phyloP scores from a whole-genome alignment of 768 basidiomycete species.

The Lentinula lateritia region DNA sequence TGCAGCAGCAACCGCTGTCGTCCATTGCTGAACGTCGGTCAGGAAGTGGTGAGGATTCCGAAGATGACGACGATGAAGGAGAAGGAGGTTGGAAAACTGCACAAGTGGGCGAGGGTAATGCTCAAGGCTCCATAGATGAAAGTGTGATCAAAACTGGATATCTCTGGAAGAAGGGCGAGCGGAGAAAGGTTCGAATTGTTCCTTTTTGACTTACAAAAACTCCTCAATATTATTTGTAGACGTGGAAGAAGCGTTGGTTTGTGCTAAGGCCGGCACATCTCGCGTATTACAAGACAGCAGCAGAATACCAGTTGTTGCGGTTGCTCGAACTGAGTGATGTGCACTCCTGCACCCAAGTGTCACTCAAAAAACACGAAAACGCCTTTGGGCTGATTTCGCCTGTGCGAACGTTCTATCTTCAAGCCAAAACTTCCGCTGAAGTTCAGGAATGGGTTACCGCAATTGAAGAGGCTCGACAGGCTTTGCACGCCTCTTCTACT shows the following conservation, averaged over 20 bases:
- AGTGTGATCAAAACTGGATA: conserved; percentile 87
- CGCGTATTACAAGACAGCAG: conserved; percentile 94
- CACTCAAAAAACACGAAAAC: conserved; percentile 84
- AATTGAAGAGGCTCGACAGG: conserved; percentile 71
- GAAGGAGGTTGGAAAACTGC: conserved; percentile 61
- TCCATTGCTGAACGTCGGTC: conserved; percentile 74
- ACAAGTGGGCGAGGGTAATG: conserved; percentile 32
- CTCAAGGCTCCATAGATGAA: conserved; percentile 51
- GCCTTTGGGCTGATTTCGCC: conserved; percentile 91
- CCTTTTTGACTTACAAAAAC: neutral
- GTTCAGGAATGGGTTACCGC: conserved; percentile 79
- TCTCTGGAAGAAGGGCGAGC: conserved; percentile 96
- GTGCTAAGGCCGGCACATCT: conserved; percentile 88
- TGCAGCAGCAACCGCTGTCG: conserved; percentile 50
- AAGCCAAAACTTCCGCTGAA: conserved; percentile 67
- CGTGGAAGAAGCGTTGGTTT: conserved; percentile 99
- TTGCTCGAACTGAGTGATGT: conserved; percentile 84
- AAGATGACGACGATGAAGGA: conserved; percentile 67
- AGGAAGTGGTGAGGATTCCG: conserved; percentile 72
- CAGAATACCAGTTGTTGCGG: conserved; percentile 89
- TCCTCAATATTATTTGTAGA: conserved; percentile 40
- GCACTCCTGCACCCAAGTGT: conserved; percentile 83
- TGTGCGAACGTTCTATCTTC: conserved; percentile 85
- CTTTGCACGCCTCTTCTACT: conserved; percentile 57
- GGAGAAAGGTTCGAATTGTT: conserved; percentile 71